Conservation (phyloP, 192 early-diverging fungal species). For the Umbelopsis ramanniana region DNA sequence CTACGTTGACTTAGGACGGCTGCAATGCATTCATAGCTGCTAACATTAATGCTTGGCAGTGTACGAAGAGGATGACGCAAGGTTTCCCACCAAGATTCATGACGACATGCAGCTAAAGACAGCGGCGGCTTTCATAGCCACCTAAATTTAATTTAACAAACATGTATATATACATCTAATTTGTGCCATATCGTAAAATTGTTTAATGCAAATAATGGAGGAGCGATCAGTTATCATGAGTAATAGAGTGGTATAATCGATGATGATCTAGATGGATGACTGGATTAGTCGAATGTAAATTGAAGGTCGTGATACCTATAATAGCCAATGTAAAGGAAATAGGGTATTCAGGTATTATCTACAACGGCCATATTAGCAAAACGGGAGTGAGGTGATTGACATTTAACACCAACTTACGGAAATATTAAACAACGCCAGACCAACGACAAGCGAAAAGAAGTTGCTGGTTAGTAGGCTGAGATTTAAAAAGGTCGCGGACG, state of each 20-base stretch:
- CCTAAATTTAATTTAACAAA: neutral
- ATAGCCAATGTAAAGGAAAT: slow-evolving; percentile 34
- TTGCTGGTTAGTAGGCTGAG: slow-evolving; percentile 40
- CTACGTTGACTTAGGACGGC: neutral
- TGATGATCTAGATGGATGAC: neutral
- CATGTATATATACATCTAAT: too few species aligned
- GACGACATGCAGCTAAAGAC: neutral
- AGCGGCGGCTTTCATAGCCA: neutral
- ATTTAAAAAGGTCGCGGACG: slow-evolving; percentile 33
- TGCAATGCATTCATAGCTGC: neutral
- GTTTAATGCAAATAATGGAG: too few species aligned
- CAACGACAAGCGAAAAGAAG: slow-evolving; percentile 36
- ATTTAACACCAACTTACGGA: neutral
- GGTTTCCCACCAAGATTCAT: slow-evolving; percentile 1
- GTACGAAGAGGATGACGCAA: neutral
- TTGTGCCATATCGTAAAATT: too few species aligned
- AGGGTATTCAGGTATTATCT: slow-evolving; percentile 38
- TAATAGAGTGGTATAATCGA: slow-evolving; percentile 7
- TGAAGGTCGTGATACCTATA: slow-evolving; percentile 22
- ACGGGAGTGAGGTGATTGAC: neutral
- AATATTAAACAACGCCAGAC: slow-evolving; percentile 25
- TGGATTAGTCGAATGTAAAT: neutral
- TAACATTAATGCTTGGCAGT: neutral
- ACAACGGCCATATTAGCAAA: neutral
- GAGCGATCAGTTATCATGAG: slow-evolving; percentile 1